These are phyloP conservation scores for Lithospermum erythrorhizon DNA, from an alignment of 257 asterid species.

Conservation along the genomic window DNA sequence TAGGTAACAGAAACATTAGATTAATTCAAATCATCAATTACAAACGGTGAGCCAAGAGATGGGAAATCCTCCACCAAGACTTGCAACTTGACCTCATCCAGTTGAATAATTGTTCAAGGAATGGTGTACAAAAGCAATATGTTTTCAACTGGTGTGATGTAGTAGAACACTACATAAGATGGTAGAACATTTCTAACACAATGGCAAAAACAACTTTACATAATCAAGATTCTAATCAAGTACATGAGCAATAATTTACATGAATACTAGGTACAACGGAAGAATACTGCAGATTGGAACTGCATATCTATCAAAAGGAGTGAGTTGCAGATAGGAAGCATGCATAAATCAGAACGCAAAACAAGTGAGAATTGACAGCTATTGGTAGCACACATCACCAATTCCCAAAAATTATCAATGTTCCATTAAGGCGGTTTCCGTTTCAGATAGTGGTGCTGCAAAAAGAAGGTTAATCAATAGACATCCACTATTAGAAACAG, in stretches of 20 bases:
- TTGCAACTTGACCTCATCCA: neutral
- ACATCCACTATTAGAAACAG: slow-evolving; percentile 3
- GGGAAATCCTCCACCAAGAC: neutral
- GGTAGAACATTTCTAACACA: neutral
- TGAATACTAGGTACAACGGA: neutral
- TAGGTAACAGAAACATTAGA: no score
- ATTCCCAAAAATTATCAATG: slow-evolving; percentile 32
- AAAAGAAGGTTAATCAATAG: slow-evolving; percentile 16
- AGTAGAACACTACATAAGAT: no score
- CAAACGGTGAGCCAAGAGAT: no score
- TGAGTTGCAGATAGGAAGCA: neutral
- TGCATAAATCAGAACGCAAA: slow-evolving; percentile 9
- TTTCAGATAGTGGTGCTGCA: slow-evolving; percentile 98
- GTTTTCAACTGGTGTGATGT: neutral
- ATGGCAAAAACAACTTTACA: neutral
- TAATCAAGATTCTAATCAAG: neutral
- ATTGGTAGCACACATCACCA: slow-evolving; percentile 25
- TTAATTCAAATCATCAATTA: no score
- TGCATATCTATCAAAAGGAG: neutral
- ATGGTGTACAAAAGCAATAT: neutral
- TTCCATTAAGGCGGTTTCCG: slow-evolving; percentile 91
- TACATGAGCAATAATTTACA: neutral
- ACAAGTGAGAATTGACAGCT: slow-evolving; percentile 7
- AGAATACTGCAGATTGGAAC: neutral
- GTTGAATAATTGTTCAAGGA: no score